Evolutionary conservation across 345 rosid species (phyloP), one percentile per base, ranked within the genome.

Genomic region (Corchorus capsularis): DNA sequence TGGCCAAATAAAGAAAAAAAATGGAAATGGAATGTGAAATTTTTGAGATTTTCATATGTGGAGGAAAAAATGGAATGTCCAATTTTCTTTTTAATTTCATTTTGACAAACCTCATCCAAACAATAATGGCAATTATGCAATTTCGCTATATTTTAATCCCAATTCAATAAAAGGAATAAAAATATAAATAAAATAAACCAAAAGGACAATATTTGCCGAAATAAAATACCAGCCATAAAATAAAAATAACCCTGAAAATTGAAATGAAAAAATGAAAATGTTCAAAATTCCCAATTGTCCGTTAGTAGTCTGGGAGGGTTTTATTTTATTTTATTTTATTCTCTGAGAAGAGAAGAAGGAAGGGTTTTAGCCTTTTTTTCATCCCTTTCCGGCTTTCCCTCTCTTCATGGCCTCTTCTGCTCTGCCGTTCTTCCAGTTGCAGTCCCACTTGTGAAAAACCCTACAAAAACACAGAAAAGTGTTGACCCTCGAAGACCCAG

Each of bases 381-480:
- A 22, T 15, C 63, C 22, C 64, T 49, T 16, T 17, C 50, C 20
- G 67, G 43, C 49, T 6, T 7, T 67, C 73, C 45, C 68, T 67
- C 8, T 17, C 15, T 72, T 35, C 7, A 81, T 79, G 79, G 78
- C 83, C 55, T 52, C 52, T 35, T 52, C 52, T 35, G 37, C 35
- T 76, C 76, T 69, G 68, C 75, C 63, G 8, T 80, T 71, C 52
- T 56, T 7, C 6, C 72, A 19, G 55, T 52, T 67, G 19, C 83
- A 45, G 74, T 69, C 79, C 85, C 74, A 81, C 80, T 84, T 79
- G 88, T 79, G 77, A 60, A 39, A 39, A 55, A 35, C 20, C 59
- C 72, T 27, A 70, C 78, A 10, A 22, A 17, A 16, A 45, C 72
- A 4, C 10, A 2, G 59, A 61, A 62, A 79, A 35, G 55, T 37